Base-by-base conservation (phyloP, 2,329 filamentous ascomycete species). In the Alternaria sp. region DNA sequence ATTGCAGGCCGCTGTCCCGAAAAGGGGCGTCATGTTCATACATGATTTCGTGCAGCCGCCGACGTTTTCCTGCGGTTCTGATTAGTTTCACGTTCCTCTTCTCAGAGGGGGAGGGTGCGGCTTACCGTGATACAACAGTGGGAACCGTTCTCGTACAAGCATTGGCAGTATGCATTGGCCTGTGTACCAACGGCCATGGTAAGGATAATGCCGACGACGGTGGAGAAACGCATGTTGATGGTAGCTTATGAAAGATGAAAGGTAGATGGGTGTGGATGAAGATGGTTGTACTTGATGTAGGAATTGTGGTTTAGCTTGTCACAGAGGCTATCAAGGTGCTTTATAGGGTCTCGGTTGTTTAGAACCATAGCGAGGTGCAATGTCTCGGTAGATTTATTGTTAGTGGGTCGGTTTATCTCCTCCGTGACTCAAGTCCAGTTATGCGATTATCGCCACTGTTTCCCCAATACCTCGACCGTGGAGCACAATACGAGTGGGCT, bases 101-200 rank as follows among this genome's bases (percentile, higher is more conserved):
- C 34, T 7, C 17, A 10, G 10, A 31, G 13, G 23, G 24, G 1
- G 24, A 39, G n/a, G 23, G n/a, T n/a, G n/a, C n/a, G 5, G 11
- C 26, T 37, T 50, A 50, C 48, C 14, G 48, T 23, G 34, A 50
- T 14, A 29, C 48, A 50, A 14, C 48, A 50, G n/a, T 50, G 34
- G 33, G 48, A 39, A 37, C 48, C 24, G 9, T 50, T 23, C 11
- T 23, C 13, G 48, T 50, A 50, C n/a, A 50, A 29, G 48, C 48
- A 50, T 24, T 50, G 34, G 33, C 33, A 50, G 48, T 50, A 50
- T 13, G 10, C 3, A 26, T 13, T 23, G 3, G 48, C 48, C 48
- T 50, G 33, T 9, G 34, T 39, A 39, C 48, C 48, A 29, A 50
- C 23, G 24, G 48, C 48, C 33, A 50, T 50, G 17, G 48, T 39